phyloP scores from a whole-genome alignment of 106 monocot genomes.

The Iris macrosiphon region DNA sequence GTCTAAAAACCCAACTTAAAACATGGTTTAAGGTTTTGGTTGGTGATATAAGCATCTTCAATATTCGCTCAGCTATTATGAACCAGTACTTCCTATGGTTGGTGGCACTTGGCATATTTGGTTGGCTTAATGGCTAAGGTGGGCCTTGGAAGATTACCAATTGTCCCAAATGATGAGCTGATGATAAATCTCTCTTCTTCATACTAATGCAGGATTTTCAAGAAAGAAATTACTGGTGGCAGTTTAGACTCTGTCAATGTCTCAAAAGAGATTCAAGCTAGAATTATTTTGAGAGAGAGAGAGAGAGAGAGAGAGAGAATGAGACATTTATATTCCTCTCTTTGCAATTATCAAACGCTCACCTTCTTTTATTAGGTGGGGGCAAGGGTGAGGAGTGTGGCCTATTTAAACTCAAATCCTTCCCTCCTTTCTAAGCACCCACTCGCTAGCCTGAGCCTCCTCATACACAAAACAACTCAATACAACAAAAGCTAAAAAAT shows the following conservation, averaged over 20 bases:
- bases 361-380: background rate
- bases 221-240: background rate
- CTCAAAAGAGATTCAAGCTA: background rate
- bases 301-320: constrained; percentile 2
- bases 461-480: constrained; percentile 13
- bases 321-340: constrained; percentile 23
- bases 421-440: constrained; percentile 10
- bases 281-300: background rate
- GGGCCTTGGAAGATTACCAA: too few relatives aligned
- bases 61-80: too few relatives aligned
- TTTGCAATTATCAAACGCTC: constrained; percentile 8
- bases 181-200: background rate
- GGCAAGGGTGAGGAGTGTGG: background rate
- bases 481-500: constrained; percentile 3
- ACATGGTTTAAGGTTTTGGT: too few relatives aligned
- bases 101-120: too few relatives aligned
- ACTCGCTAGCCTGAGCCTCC: background rate
- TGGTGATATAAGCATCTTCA: too few relatives aligned
- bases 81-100: too few relatives aligned
- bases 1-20: too few relatives aligned
- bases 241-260: background rate
- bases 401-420: constrained; percentile 43
- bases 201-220: background rate
- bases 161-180: too few relatives aligned
- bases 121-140: too few relatives aligned